A percentile compares a stretch with the other conserved stretches of the same genome.
phyloP scores from a whole-genome alignment of 2,329 filamentous ascomycete genomes.

The Diaporthe australafricana region DNA sequence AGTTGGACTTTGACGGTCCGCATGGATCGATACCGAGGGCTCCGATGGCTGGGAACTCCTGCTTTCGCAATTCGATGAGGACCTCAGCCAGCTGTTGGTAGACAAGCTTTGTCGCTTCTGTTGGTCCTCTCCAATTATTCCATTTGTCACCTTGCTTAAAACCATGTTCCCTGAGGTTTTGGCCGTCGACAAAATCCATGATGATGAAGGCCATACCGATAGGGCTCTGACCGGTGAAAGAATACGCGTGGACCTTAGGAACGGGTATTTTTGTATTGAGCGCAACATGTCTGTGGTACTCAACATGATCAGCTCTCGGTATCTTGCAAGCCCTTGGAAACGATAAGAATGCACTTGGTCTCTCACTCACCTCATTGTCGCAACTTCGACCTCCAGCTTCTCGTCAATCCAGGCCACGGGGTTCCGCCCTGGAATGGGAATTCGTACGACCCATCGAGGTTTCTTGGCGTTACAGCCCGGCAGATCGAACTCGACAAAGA shows the following conservation, averaged over 20 bases:
- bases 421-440: not conserved
- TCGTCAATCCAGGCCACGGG: not conserved
- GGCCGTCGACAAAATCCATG: slow-evolving; percentile 39
- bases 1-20: not conserved
- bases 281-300: not conserved
- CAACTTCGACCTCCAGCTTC: slow-evolving; percentile 39
- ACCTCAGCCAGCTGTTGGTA: not conserved
- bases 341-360: no score
- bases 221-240: slow-evolving; percentile 10
- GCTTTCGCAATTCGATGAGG: not conserved
- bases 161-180: slow-evolving; percentile 33
- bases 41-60: not conserved
- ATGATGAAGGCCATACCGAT: slow-evolving; percentile 38
- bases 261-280: not conserved
- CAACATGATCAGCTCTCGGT: not conserved
- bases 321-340: not conserved
- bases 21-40: not conserved
- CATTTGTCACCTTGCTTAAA: slow-evolving; percentile 35
- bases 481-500: not conserved
- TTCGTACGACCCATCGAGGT: not conserved
- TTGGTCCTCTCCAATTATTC: not conserved
- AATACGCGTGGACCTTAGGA: slow-evolving; percentile 29
- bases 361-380: slow-evolving; percentile 38
- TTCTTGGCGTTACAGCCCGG: not conserved
- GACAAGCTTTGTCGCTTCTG: not conserved